Base-by-base conservation (phyloP, 73 alveolate genomes). In the Blepharisma japonicum region DNA sequence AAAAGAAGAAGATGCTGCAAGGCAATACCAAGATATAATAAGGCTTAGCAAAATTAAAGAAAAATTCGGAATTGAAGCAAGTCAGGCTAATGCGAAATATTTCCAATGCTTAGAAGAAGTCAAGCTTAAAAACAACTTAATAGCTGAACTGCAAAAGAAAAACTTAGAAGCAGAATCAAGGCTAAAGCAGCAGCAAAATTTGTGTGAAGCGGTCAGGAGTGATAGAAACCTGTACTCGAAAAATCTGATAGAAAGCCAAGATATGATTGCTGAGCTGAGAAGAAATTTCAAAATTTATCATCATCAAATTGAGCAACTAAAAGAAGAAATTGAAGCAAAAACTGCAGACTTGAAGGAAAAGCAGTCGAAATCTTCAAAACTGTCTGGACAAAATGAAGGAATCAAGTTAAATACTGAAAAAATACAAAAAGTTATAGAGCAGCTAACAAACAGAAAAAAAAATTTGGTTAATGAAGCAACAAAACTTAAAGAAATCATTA, bases 181-280 rank as follows among this genome's bases (percentile, higher is more conserved):
- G 77, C 90, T 91, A 55, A 91, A 91, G 76, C 90, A 86, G 86
- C 96, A 97, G 88, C 94, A 95, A 90, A 96, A 96, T 84, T 91
- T 97, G 70, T 97, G 96, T 83, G 99, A 97, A 87, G 99, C 98
- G 7, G 99, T 97, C 55, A 92, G 99, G 61, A 91, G 97, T 45
- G 99, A 96, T 77, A 94, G 98, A 87, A 97, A 97, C 83, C 90
- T 97, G 23, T 97, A 97, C 94, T 97, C 99, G 18, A 97, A 97
- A 93, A 95, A 95, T 84, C 86, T 97, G 82, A 89, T 96, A 38
- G 88, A 87, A 67, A 89, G 94, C 18, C 91, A 94, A 81, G 99
- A 94, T 70, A 95, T 89, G 81, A 92, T 94, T 25, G 98, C 97
- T 5, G 98, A 92, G 81, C 89, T 92, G 77, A 89, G 80, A 21